Conservation (phyloP, 805 yeast species). For the Scheffersomyces ergatensis region DNA sequence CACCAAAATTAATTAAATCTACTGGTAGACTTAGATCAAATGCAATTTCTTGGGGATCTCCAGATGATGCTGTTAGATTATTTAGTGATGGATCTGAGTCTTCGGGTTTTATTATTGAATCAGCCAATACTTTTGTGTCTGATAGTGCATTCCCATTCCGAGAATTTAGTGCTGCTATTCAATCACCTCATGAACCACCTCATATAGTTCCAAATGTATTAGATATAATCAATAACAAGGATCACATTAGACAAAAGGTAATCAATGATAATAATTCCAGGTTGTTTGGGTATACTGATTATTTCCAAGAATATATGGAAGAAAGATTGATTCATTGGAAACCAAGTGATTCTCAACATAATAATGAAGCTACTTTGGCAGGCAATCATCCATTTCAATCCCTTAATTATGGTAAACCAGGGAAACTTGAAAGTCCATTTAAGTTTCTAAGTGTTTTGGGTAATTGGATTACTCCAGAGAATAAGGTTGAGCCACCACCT, state of each 20-base stretch:
- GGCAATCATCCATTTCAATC: constrained; percentile 32
- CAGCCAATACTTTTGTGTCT: constrained; percentile 4
- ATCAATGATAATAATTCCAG: constrained; percentile 9
- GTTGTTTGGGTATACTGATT: constrained; percentile 10
- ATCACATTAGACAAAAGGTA: constrained; percentile 5
- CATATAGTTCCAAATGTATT: background rate
- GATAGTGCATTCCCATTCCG: constrained; percentile 9
- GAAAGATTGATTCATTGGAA: constrained; percentile 29
- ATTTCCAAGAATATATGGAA: constrained; percentile 25
- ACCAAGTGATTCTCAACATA: constrained; percentile 31
- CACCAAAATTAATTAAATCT: background rate
- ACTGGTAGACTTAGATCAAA: background rate
- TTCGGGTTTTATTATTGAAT: background rate
- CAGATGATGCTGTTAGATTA: background rate
- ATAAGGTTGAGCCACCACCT: background rate
- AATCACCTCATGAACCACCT: constrained; percentile 18
- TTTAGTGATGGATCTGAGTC: background rate
- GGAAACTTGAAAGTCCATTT: background rate
- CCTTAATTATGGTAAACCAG: constrained; percentile 3
- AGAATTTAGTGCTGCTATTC: constrained; percentile 7
- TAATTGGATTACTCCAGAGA: constrained; percentile 6
- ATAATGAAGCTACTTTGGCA: constrained; percentile 17
- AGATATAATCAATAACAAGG: background rate
- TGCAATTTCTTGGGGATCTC: too few species aligned
- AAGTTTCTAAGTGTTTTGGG: constrained; percentile 4